These are phyloP conservation scores for Paramecium sonneborni DNA, from an alignment of 73 alveolate genomes.

Conservation along the genomic window DNA sequence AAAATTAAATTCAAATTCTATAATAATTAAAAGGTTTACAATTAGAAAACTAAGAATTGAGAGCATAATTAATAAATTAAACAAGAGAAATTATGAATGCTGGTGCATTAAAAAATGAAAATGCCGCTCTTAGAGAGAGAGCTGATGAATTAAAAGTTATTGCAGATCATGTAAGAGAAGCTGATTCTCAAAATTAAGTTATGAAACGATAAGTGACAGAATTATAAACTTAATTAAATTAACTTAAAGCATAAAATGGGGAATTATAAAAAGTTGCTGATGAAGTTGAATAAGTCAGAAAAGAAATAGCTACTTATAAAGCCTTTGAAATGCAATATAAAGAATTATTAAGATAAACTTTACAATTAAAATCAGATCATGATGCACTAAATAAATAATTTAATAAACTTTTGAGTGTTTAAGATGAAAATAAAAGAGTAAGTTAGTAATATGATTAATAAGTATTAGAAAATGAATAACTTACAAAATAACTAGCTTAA, in stretches of 20 bases:
- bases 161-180: slow-evolving; percentile 9
- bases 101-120: neutral
- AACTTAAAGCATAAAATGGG: slow-evolving; percentile 1
- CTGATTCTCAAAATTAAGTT: neutral
- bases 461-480: neutral
- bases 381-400: slow-evolving; percentile 32
- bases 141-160: slow-evolving; percentile 2
- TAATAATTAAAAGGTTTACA: neutral
- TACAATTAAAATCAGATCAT: slow-evolving; percentile 25
- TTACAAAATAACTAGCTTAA: neutral
- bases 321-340: slow-evolving; percentile 35
- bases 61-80: slow-evolving; percentile 26
- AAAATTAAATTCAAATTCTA: neutral
- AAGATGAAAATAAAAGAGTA: slow-evolving; percentile 45
- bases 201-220: neutral
- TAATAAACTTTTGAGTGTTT: neutral
- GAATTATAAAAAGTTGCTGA: slow-evolving; percentile 27
- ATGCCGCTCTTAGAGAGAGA: slow-evolving; percentile 2
- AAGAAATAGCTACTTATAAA: slow-evolving; percentile 12
- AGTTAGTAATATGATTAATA: neutral
- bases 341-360: neutral
- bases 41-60: slow-evolving; percentile 22
- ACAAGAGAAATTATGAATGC: slow-evolving; percentile 39
- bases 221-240: slow-evolving; percentile 11
- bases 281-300: slow-evolving; percentile 8